Evolutionary conservation across 1,284 basidiomycete genomes (phyloP).

Genomic region (Cutaneotrichosporon mucoides): DNA sequence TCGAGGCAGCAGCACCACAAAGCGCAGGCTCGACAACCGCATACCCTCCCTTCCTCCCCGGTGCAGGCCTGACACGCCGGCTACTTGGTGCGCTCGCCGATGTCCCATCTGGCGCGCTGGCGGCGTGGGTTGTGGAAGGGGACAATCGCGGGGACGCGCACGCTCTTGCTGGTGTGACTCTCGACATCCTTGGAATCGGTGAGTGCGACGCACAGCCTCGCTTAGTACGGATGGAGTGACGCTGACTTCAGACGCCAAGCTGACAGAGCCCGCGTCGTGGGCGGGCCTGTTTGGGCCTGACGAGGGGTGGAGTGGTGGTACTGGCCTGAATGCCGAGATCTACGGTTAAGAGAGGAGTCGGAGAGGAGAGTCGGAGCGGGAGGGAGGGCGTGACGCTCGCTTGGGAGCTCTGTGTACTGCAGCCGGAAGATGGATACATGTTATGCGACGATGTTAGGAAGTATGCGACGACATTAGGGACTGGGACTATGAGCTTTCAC

Average conservation of each 20-base stretch:
- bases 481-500: too few relatives aligned
- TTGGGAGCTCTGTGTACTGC: too few relatives aligned
- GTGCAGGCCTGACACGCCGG: slow-evolving; percentile 66
- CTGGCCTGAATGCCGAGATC: slow-evolving; percentile 38
- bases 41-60: slow-evolving; percentile 56
- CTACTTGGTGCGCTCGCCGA: slow-evolving; percentile 55
- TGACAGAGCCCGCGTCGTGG: slow-evolving; percentile 40
- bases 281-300: slow-evolving; percentile 41
- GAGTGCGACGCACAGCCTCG: background rate
- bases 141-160: slow-evolving; percentile 70
- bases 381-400: too few relatives aligned
- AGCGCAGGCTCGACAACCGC: slow-evolving; percentile 41
- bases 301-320: slow-evolving; percentile 44
- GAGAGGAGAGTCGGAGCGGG: too few relatives aligned
- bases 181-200: background rate
- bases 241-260: slow-evolving; percentile 12
- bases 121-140: slow-evolving; percentile 63
- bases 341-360: slow-evolving; percentile 34
- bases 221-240: too few relatives aligned
- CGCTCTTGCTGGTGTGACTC: slow-evolving; percentile 54
- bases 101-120: slow-evolving; percentile 43
- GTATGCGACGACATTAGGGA: too few relatives aligned
- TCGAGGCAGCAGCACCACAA: slow-evolving; percentile 3
- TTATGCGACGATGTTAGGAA: too few relatives aligned
- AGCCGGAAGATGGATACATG: too few relatives aligned